Percentiles rank a stretch among this genome's conserved stretches.
Evolutionary conservation across 2,329 filamentous ascomycete species (phyloP).

Genomic region (Metarhizium sp.): DNA sequence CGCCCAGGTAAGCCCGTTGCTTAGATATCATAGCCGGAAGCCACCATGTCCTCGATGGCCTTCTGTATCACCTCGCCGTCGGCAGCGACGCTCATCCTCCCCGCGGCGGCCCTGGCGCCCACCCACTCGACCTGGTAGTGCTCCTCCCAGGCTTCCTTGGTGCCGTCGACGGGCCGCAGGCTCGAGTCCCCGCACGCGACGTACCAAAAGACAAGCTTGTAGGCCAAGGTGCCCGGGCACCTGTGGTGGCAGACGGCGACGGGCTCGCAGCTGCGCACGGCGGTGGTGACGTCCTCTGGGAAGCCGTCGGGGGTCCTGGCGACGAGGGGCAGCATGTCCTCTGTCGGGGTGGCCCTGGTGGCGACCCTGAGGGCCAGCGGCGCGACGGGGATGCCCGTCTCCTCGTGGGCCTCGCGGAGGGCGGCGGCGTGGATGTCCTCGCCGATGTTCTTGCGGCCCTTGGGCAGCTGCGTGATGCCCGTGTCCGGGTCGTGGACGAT

Average conservation of each 20-base stretch:
- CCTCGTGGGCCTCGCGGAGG: slow-evolving; percentile 37
- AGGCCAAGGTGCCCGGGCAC: slow-evolving; percentile 23
- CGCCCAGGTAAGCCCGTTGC: not conserved
- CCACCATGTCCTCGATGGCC: slow-evolving; percentile 16
- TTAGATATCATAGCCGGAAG: slow-evolving; percentile 16
- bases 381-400: slow-evolving; percentile 32
- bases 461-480: slow-evolving; percentile 36
- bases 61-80: slow-evolving; percentile 18
- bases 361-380: slow-evolving; percentile 29
- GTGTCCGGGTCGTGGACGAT: slow-evolving; percentile 33
- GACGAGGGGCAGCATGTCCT: slow-evolving; percentile 3
- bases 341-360: slow-evolving; percentile 25
- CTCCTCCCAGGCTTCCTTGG: slow-evolving; percentile 22
- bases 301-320: not conserved
- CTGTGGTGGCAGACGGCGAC: slow-evolving; percentile 26
- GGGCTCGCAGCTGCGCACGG: slow-evolving; percentile 24
- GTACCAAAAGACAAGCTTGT: slow-evolving; percentile 32
- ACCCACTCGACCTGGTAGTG: slow-evolving; percentile 14
- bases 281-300: slow-evolving; percentile 16
- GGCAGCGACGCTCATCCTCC: slow-evolving; percentile 13
- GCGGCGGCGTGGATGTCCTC: slow-evolving; percentile 32
- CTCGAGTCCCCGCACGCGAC: slow-evolving; percentile 24
- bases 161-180: slow-evolving; percentile 12
- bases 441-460: slow-evolving; percentile 38
- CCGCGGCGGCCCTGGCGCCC: slow-evolving; percentile 12